Base-by-base conservation (phyloP, 2,329 filamentous ascomycete species). In the Tolypocladium sp. region DNA sequence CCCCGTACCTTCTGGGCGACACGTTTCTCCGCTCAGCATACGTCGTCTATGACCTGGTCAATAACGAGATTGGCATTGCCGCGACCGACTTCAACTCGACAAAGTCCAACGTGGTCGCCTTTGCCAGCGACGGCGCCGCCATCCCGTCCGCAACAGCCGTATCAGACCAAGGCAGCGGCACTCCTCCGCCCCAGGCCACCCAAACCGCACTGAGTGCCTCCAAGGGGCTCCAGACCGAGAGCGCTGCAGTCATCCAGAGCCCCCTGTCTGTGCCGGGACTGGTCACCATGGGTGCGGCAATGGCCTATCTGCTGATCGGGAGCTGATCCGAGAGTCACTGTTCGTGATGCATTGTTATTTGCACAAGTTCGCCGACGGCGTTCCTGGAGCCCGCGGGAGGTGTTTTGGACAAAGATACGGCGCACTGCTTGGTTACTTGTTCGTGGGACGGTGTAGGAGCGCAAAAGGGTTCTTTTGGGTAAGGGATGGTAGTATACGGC, bases 21-120 rank as follows among this genome's bases (percentile, higher is more conserved):
- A 82, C 79, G 0, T 85, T 86, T 66, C 69, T 85, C 38, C 78
- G 83, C 58, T 85, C 82, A 1, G 82, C 82, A 1, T 86, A 85
- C 61, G 79, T 85, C 7, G 82, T 85, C 9, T 85, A 84, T 62
- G 83, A 86, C 62, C 71, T 85, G 25, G 75, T 78, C 56, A 85
- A 85, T 69, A 81, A 84, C 66, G 73, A 84, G 65, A 74, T 85
- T 58, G 82, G 68, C 22, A 70, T 86, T 25, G 83, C 82, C 4
- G 72, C 75, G 20, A 83, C 83, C 13, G 74, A 82, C 60, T 84
- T 84, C 69, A 83, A 83, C 67, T 73, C 79, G 1, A 81, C 79
- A 1, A 64, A 70, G 9, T 76, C 75, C 46, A 79, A 82, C 59
- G 70, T 84, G 37, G 74, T 82, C 1, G 67, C 79, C 2, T 84